Evolutionary conservation across 139 green algal genomes (phyloP).

Genomic region (Auxenochlorella pyrenoidosa): DNA sequence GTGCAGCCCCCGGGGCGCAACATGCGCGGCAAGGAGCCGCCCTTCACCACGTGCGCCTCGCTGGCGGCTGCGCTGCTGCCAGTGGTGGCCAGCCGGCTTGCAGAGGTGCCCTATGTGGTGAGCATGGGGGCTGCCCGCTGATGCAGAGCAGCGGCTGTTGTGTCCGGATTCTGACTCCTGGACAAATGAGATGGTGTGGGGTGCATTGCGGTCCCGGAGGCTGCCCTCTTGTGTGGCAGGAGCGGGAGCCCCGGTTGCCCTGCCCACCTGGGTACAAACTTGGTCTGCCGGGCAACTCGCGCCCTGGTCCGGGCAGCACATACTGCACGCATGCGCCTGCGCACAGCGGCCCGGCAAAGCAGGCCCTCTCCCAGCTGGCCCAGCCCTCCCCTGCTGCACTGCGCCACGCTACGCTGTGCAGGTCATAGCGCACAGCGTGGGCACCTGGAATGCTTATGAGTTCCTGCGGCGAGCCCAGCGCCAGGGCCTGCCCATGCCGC

Average conservation of each 20-base stretch:
- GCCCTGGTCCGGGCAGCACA: too few species aligned
- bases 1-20: conserved; percentile 79
- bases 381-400: neutral
- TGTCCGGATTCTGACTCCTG: neutral
- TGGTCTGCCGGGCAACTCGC: too few species aligned
- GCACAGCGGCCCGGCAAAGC: too few species aligned
- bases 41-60: conserved; percentile 44
- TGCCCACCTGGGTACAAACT: too few species aligned
- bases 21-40: conserved; percentile 58
- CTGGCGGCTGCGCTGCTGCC: conserved; percentile 65
- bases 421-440: conserved; percentile 79
- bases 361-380: too few species aligned
- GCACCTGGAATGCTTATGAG: conserved; percentile 85
- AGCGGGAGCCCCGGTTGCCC: too few species aligned
- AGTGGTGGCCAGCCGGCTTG: conserved; percentile 59
- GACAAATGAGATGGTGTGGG: too few species aligned
- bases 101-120: conserved; percentile 62
- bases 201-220: too few species aligned
- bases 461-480: conserved; percentile 58
- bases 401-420: conserved; percentile 15
- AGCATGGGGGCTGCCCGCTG: neutral
- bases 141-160: neutral
- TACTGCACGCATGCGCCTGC: too few species aligned
- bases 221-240: too few species aligned
- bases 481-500: conserved; percentile 68